Percentiles rank a stretch among this genome's conserved stretches.
Conservation (phyloP, 805 yeast genomes). For the Barnettozyma sucrosica region DNA sequence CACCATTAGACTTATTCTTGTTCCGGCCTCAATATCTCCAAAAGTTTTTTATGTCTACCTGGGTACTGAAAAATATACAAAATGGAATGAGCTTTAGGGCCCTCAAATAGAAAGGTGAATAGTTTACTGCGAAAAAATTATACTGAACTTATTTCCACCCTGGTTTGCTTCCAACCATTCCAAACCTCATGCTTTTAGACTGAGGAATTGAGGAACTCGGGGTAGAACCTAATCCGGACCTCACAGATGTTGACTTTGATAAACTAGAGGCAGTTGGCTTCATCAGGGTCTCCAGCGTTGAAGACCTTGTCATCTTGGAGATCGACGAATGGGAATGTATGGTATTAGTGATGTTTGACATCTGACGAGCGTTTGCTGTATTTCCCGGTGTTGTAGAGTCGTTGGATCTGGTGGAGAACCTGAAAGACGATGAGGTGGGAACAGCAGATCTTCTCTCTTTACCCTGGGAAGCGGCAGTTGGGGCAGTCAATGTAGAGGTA, state of each 20-base stretch:
- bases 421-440: slow-evolving; percentile 5
- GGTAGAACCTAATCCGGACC: not conserved
- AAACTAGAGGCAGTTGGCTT: slow-evolving; percentile 22
- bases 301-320: slow-evolving; percentile 16
- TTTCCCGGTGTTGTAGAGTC: not conserved
- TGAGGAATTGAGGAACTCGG: not conserved
- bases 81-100: too few relatives aligned
- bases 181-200: not conserved
- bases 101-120: not conserved
- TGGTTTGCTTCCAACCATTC: not conserved
- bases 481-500: not conserved
- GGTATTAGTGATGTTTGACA: slow-evolving; percentile 11
- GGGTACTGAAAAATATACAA: not conserved
- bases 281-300: slow-evolving; percentile 16
- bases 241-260: slow-evolving; percentile 15
- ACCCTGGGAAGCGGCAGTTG: not conserved
- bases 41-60: too few relatives aligned
- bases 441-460: slow-evolving; percentile 2
- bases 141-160: not conserved
- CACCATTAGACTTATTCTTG: too few relatives aligned
- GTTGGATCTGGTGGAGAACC: slow-evolving; percentile 1
- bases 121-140: not conserved
- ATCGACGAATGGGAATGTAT: not conserved
- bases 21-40: too few relatives aligned
- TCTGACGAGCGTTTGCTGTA: slow-evolving; percentile 3